phyloP scores from a whole-genome alignment of 495 filamentous ascomycete genomes.

The Hypoxylon trugodes region DNA sequence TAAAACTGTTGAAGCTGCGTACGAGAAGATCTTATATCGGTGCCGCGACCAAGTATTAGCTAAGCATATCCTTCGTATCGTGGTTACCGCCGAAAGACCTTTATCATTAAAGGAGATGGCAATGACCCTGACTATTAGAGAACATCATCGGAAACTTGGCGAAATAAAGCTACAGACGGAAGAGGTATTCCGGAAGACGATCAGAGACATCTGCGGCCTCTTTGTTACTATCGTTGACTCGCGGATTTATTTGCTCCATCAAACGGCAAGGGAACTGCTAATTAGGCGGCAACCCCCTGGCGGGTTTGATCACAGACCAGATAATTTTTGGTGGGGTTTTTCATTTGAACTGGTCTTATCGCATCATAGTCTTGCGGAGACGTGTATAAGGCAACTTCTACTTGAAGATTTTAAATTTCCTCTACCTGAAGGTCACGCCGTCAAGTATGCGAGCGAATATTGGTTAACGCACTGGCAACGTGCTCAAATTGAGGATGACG shows the following conservation, averaged over 20 bases:
- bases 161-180: slow-evolving; percentile 35
- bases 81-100: slow-evolving; percentile 51
- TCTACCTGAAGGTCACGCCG: too few relatives aligned
- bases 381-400: neutral
- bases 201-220: slow-evolving; percentile 52
- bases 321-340: neutral
- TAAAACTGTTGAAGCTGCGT: slow-evolving; percentile 49
- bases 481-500: neutral
- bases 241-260: slow-evolving; percentile 54
- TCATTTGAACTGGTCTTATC: neutral
- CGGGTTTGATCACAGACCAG: neutral
- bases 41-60: slow-evolving; percentile 39
- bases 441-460: too few relatives aligned
- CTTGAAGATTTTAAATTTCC: neutral
- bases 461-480: neutral
- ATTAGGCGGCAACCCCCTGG: slow-evolving; percentile 4
- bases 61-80: slow-evolving; percentile 47
- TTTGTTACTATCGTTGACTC: slow-evolving; percentile 48
- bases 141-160: slow-evolving; percentile 29
- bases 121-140: slow-evolving; percentile 44
- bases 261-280: slow-evolving; percentile 55
- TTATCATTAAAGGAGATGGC: slow-evolving; percentile 54
- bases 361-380: neutral
- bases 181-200: slow-evolving; percentile 31
- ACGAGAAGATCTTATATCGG: slow-evolving; percentile 52